Conservation (phyloP, 192 early-diverging fungal genomes). For the Linnemannia hyalina region DNA sequence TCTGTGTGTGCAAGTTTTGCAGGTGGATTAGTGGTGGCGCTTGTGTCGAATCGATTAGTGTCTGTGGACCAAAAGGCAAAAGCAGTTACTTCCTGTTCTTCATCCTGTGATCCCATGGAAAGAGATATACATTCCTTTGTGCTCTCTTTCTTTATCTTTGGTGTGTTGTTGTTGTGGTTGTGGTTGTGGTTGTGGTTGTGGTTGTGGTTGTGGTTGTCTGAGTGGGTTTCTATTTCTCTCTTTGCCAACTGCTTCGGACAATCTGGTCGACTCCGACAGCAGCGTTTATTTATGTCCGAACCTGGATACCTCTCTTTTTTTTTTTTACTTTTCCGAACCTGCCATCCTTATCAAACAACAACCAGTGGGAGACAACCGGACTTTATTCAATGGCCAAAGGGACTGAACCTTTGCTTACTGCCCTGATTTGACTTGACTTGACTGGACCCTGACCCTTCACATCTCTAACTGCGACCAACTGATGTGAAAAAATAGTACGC, state of each 20-base stretch:
- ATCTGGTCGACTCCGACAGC: constrained; percentile 4
- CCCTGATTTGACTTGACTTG: too few relatives aligned
- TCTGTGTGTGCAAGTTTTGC: background rate
- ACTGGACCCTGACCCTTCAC: too few relatives aligned
- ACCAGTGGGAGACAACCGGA: background rate
- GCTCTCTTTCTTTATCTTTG: background rate
- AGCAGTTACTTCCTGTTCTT: background rate
- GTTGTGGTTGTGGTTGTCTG: background rate
- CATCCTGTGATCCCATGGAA: background rate
- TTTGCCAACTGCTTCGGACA: background rate
- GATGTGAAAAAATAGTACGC: constrained; percentile 11
- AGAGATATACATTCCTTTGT: background rate
- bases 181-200: too few relatives aligned
- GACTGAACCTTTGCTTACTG: too few relatives aligned
- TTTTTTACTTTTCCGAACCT: background rate
- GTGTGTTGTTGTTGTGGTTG: background rate
- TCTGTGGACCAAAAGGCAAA: background rate
- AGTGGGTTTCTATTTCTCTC: background rate
- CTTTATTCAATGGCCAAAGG: background rate
- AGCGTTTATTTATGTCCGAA: background rate
- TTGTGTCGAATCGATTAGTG: background rate
- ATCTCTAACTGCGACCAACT: too few relatives aligned
- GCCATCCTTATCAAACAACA: background rate
- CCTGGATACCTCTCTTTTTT: background rate
- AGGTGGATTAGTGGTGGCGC: background rate